Evolutionary conservation across 2,329 filamentous ascomycete species (phyloP), one percentile per base, ranked within the genome.

Genomic region (Cordyceps militaris): DNA sequence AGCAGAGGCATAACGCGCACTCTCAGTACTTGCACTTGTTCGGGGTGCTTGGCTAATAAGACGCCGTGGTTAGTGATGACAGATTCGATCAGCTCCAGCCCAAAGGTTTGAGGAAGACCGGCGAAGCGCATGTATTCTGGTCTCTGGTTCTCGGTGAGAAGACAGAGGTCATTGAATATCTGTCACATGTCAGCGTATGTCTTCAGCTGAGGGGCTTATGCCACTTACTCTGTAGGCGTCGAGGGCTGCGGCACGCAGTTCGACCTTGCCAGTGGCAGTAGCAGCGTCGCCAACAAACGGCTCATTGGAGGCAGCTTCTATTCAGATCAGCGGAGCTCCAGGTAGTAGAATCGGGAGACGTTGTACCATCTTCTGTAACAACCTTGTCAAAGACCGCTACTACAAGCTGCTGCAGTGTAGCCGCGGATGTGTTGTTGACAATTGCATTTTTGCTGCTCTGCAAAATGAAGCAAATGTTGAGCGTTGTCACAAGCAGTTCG

Each of bases 331-430:
- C 10, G 53, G 38, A 3, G 3, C 8, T 23, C 14, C 23, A 2
- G 21, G 13, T 1, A 16, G 10, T 1, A 24, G 13, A 9, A 19
- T 10, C 26, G n/a, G 28, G 47, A 21, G 50, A 78, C 83, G 70
- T n/a, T n/a, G n/a, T 73, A 87, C 86, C 86, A 69, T 97, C 91
- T 75, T 97, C 91, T 6, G 77, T 76, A 0, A 86, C 82, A 2
- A 97, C 91, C 70, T 95, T 94, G 69, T 97, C 94, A 71, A 97
- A 97, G 0, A 96, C 88, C 0, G 89, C 88, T 32, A 94, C 90
- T 8, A 97, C 86, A 14, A 99, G 81, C 71, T 97, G 94, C 72
- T 97, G 93, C 56, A 99, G 76, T 2, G 94, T 97, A n/a, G 94
- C 94, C 26, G 93, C 91, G 10, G 94, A 94, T 1, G 95, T 97